Conservation (phyloP, 2,329 filamentous ascomycete genomes). For the Venturia nashicola region DNA sequence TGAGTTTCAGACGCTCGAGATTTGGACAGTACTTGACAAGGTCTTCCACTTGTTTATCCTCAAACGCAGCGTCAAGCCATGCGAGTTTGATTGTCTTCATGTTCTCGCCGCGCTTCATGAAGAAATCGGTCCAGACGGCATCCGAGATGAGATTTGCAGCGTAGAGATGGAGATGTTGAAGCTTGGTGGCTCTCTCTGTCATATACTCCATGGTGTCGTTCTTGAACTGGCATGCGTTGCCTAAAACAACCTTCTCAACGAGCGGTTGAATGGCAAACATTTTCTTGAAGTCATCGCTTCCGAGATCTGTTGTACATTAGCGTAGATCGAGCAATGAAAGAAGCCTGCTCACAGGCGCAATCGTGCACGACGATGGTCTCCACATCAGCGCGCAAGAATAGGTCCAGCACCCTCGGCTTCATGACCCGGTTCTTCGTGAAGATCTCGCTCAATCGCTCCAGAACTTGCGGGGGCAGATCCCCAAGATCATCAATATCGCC, state of each 20-base stretch:
- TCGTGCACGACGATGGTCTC: slow-evolving; percentile 48
- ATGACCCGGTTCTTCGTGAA: slow-evolving; percentile 51
- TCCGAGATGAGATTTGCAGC: slow-evolving; percentile 76
- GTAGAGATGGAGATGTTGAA: slow-evolving; percentile 68
- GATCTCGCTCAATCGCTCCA: slow-evolving; percentile 49
- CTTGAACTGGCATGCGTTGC: slow-evolving; percentile 86
- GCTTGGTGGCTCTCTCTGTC: slow-evolving; percentile 52
- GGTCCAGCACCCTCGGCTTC: slow-evolving; percentile 35
- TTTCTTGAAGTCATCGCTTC: slow-evolving; percentile 62
- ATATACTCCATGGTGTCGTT: slow-evolving; percentile 74
- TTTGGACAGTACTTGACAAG: slow-evolving; percentile 54
- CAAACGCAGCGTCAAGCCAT: slow-evolving; percentile 72
- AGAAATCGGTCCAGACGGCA: slow-evolving; percentile 58
- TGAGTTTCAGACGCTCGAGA: slow-evolving; percentile 65
- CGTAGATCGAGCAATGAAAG: not conserved
- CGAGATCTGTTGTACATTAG: slow-evolving; percentile 41
- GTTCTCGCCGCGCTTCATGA: slow-evolving; percentile 50
- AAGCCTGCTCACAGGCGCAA: slow-evolving; percentile 35
- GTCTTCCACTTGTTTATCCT: slow-evolving; percentile 53
- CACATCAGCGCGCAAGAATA: slow-evolving; percentile 40
- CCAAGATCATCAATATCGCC: slow-evolving; percentile 53
- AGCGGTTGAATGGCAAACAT: slow-evolving; percentile 66
- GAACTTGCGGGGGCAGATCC: slow-evolving; percentile 44
- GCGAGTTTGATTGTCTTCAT: slow-evolving; percentile 65
- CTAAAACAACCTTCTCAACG: slow-evolving; percentile 59